Evolutionary conservation across 495 filamentous ascomycete species (phyloP).

Genomic region (Cercophora samala): DNA sequence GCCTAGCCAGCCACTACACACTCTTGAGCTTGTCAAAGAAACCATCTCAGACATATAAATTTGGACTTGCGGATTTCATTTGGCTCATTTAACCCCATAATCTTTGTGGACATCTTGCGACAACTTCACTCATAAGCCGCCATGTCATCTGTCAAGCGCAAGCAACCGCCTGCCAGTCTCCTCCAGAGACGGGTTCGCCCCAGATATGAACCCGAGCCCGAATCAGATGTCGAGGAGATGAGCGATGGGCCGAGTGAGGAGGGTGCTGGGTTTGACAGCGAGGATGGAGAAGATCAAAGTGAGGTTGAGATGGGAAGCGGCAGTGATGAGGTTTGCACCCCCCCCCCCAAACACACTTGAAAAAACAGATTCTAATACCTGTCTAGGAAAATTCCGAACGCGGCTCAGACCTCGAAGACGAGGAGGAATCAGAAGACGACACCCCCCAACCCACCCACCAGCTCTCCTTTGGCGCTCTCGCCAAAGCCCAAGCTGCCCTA

Average conservation of each 20-base stretch:
- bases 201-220: constrained; percentile 52
- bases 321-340: constrained; percentile 21
- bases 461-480: constrained; percentile 83
- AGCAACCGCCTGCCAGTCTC: constrained; percentile 22
- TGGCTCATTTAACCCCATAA: background rate
- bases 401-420: constrained; percentile 32
- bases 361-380: constrained; percentile 8
- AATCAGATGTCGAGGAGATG: constrained; percentile 44
- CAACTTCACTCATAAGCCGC: background rate
- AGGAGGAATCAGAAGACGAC: constrained; percentile 32
- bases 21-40: background rate
- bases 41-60: background rate
- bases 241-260: constrained; percentile 39
- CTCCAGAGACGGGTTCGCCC: constrained; percentile 61
- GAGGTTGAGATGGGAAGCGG: constrained; percentile 30
- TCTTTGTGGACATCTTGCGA: background rate
- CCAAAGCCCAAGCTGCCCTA: constrained; percentile 74
- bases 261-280: constrained; percentile 28
- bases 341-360: background rate
- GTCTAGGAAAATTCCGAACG: constrained; percentile 26
- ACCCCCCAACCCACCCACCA: constrained; percentile 22
- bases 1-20: background rate
- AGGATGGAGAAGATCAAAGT: constrained; percentile 27
- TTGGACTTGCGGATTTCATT: background rate
- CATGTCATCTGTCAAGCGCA: constrained; percentile 35